A percentile compares a stretch with the other conserved stretches of the same genome.
phyloP scores from a whole-genome alignment of 345 rosid species.

The Salix viminalis region DNA sequence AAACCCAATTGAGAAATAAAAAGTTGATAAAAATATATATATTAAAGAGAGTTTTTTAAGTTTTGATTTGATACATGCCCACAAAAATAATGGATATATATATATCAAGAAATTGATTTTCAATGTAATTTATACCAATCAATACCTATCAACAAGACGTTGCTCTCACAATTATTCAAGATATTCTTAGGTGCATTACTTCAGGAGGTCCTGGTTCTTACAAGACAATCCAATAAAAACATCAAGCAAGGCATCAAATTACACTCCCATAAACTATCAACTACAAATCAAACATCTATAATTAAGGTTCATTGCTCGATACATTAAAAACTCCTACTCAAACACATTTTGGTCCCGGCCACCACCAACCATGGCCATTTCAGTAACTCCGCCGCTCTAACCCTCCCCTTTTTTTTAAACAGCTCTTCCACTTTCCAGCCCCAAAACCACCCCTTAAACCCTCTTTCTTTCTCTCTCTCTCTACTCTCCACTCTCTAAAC shows the following conservation, averaged over 20 bases:
- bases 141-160: background rate
- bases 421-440: constrained; percentile 30
- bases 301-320: constrained; percentile 34
- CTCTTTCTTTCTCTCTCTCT: background rate
- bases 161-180: constrained; percentile 11
- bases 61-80: too few relatives aligned
- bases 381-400: constrained; percentile 9
- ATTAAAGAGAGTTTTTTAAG: background rate
- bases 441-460: constrained; percentile 11
- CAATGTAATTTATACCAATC: too few relatives aligned
- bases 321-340: constrained; percentile 17
- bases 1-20: background rate
- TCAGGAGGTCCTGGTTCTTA: constrained; percentile 5
- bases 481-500: background rate
- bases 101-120: background rate
- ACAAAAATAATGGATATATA: too few relatives aligned
- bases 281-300: background rate
- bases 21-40: background rate
- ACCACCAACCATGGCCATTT: constrained; percentile 40
- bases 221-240: constrained; percentile 9
- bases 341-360: constrained; percentile 12
- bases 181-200: constrained; percentile 5
- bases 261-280: background rate
- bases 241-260: constrained; percentile 15
- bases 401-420: constrained; percentile 9